Conservation (phyloP, 2,329 filamentous ascomycete species). For the Lecanoromycetidae sp. region DNA sequence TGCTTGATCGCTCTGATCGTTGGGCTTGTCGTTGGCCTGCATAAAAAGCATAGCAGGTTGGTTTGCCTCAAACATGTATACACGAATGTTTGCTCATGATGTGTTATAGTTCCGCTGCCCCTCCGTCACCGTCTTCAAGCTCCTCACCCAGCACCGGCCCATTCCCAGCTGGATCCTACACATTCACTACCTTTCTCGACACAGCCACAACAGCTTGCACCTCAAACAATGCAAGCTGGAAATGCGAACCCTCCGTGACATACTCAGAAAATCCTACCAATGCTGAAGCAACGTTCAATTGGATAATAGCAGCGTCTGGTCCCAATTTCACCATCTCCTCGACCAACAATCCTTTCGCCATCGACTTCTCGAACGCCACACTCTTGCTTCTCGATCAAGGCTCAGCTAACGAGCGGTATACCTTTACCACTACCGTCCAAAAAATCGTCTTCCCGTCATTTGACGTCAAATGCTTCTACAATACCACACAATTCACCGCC, state of each 20-base stretch:
- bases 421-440: conserved; percentile 43
- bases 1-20: conserved; percentile 24
- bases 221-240: conserved; percentile 46
- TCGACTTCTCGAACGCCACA: conserved; percentile 42
- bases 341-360: conserved; percentile 42
- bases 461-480: conserved; percentile 46
- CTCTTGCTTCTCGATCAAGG: conserved; percentile 40
- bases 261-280: conserved; percentile 34
- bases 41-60: conserved; percentile 18
- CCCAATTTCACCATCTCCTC: conserved; percentile 40
- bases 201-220: conserved; percentile 46
- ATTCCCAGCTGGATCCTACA: conserved; percentile 53
- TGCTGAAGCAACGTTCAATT: conserved; percentile 45
- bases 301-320: conserved; percentile 39
- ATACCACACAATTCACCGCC: conserved; percentile 43
- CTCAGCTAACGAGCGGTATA: conserved; percentile 42
- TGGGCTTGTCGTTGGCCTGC: conserved; percentile 24
- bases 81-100: conserved; percentile 7
- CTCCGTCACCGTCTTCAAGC: conserved; percentile 8
- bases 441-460: conserved; percentile 43
- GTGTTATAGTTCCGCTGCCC: conserved; percentile 11
- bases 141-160: conserved; percentile 17
- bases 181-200: conserved; percentile 47
- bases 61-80: neutral
- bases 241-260: conserved; percentile 46